These are phyloP conservation scores for Rhodocollybia butyracea DNA, from an alignment of 768 basidiomycete species.

Conservation along the genomic window DNA sequence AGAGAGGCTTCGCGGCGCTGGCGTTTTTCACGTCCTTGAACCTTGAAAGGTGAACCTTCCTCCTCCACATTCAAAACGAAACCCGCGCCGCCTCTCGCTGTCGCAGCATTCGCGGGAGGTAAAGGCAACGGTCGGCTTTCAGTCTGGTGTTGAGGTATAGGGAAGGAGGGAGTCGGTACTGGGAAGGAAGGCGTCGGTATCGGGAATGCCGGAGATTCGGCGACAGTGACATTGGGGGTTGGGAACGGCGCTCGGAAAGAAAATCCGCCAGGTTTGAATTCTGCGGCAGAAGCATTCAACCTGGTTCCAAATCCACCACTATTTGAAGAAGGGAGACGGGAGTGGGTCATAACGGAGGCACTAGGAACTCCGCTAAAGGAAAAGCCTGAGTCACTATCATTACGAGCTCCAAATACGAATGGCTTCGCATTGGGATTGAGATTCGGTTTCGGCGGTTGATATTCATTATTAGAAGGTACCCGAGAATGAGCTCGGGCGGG, in stretches of 20 bases:
- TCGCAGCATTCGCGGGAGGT: slow-evolving; percentile 19
- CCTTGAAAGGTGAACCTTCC: slow-evolving; percentile 40
- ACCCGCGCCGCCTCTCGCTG: not conserved
- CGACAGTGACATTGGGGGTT: not conserved
- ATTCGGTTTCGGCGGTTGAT: slow-evolving; percentile 13
- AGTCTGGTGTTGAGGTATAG: slow-evolving; percentile 24
- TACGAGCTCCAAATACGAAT: slow-evolving; percentile 56
- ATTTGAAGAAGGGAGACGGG: slow-evolving; percentile 37
- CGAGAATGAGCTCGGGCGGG: slow-evolving; percentile 66
- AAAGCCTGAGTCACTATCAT: slow-evolving; percentile 25
- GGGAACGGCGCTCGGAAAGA: slow-evolving; percentile 64
- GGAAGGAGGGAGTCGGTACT: slow-evolving; percentile 21
- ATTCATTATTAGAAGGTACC: slow-evolving; percentile 28
- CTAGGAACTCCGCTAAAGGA: slow-evolving; percentile 17
- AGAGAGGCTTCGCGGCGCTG: slow-evolving; percentile 52
- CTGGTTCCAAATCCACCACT: slow-evolving; percentile 51
- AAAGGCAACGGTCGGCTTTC: slow-evolving; percentile 23
- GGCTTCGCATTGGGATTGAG: slow-evolving; percentile 84
- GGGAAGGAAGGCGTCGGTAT: slow-evolving; percentile 25
- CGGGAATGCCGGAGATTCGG: slow-evolving; percentile 17
- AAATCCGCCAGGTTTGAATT: slow-evolving; percentile 78
- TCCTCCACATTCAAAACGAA: slow-evolving; percentile 17
- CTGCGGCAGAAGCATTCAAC: slow-evolving; percentile 76
- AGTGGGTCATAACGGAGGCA: slow-evolving; percentile 33
- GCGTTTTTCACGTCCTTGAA: slow-evolving; percentile 81